Percentiles rank a stretch among this genome's conserved stretches.
These are phyloP conservation scores for Apiosordaria backusii DNA, from an alignment of 495 filamentous ascomycete species.

Conservation along the genomic window DNA sequence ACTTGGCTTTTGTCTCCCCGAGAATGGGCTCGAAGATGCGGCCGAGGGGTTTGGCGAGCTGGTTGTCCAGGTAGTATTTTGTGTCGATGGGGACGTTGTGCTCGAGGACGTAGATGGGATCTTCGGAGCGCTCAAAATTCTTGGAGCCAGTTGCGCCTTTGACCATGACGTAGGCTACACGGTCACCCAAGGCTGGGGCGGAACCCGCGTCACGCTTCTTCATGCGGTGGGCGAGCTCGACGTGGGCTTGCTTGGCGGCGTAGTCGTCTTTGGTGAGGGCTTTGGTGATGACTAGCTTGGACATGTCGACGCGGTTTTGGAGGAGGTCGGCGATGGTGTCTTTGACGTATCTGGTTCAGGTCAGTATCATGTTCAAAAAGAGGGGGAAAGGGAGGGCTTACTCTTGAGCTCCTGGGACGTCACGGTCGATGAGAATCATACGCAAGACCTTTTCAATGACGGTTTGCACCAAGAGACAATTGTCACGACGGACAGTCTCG, in stretches of 20 bases:
- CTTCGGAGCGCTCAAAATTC: slow-evolving; percentile 94
- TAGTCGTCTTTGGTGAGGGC: slow-evolving; percentile 83
- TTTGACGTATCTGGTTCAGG: slow-evolving; percentile 77
- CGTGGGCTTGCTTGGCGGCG: slow-evolving; percentile 86
- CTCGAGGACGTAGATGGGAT: slow-evolving; percentile 94
- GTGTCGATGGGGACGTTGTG: slow-evolving; percentile 98
- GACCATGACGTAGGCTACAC: slow-evolving; percentile 97
- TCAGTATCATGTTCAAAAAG: slow-evolving; percentile 11
- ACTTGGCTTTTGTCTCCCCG: slow-evolving; percentile 81
- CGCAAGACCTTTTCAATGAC: slow-evolving; percentile 95
- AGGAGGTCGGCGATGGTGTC: slow-evolving; percentile 91
- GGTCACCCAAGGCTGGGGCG: slow-evolving; percentile 89
- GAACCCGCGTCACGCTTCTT: slow-evolving; percentile 92
- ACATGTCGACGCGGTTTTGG: slow-evolving; percentile 98
- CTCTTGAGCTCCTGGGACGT: slow-evolving; percentile 88
- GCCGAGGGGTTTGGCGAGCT: slow-evolving; percentile 87
- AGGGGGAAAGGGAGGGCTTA: slow-evolving; percentile 46
- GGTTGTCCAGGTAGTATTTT: slow-evolving; percentile 98
- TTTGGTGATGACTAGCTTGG: slow-evolving; percentile 98
- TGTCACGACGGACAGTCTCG: slow-evolving; percentile 95
- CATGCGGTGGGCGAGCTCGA: slow-evolving; percentile 92
- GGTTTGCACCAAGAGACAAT: slow-evolving; percentile 90
- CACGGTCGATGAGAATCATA: slow-evolving; percentile 91
- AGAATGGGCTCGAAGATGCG: slow-evolving; percentile 98
- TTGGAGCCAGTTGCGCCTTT: slow-evolving; percentile 84